Base-by-base conservation (phyloP, 2,329 filamentous ascomycete species). In the Aspergillus brasiliensis region DNA sequence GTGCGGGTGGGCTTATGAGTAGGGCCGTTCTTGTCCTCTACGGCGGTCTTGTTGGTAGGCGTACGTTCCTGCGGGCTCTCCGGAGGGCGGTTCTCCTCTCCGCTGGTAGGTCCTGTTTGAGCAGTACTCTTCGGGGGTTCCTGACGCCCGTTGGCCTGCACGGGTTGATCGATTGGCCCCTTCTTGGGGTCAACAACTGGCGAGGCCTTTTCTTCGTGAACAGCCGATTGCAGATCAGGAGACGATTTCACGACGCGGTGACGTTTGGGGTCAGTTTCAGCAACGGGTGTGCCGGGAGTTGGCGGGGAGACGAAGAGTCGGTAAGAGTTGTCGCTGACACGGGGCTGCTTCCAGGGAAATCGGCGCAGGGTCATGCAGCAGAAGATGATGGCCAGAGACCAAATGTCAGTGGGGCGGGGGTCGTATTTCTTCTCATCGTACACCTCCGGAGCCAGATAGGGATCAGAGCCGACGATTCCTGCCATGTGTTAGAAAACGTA, bases 301-400 rank as follows among this genome's bases (percentile, higher is more conserved):
- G 94, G 93, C 7, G 91, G 85, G 1, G 95, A 87, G 13, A 94
- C 88, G 73, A 99, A 99, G 1, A 99, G 84, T 70, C 94, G 93
- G 78, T 91, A 99, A 0, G 92, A 97, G 75, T 96, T 98, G 75
- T 99, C 95, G 3, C 91, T 91, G 74, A 92, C 81, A 42, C 93
- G 87, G 4, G 95, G 95, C 37, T 96, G 88, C 79, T 99, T 99
- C 95, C 95, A 99, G 0, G 95, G 95, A 72, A 99, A 99, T 37
- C 95, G 84, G 21, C 95, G 86, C 44, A 99, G 82, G 5, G 92
- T 95, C 95, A 99, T 99, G 81, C 95, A 99, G 78, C 95, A 98
- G 78, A 94, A 99, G 57, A 99, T 98, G 68, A 99, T 99, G 17
- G 94, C 95, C 61, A 99, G 82, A 10, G 95, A 99, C 95, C 95